These are phyloP conservation scores for Blastobotrys mokoenaii DNA, from an alignment of 805 yeast species.

Conservation along the genomic window DNA sequence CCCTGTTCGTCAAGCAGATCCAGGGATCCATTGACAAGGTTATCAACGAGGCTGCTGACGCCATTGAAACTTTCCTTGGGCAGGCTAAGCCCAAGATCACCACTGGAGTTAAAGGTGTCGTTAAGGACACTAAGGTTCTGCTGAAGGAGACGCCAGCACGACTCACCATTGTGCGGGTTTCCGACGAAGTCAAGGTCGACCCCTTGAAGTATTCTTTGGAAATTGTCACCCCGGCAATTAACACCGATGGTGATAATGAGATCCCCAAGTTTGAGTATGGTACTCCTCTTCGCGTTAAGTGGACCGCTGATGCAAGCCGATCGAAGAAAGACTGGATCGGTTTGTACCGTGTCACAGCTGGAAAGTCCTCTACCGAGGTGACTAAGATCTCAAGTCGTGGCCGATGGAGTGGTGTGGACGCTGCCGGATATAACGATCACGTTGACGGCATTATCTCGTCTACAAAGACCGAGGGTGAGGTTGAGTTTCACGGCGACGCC, in stretches of 20 bases:
- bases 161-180: slow-evolving; percentile 24
- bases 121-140: slow-evolving; percentile 26
- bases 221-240: slow-evolving; percentile 6
- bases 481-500: slow-evolving; percentile 40
- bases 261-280: slow-evolving; percentile 30
- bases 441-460: slow-evolving; percentile 16
- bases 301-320: slow-evolving; percentile 45
- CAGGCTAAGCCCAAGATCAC: slow-evolving; percentile 26
- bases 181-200: slow-evolving; percentile 24
- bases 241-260: not conserved
- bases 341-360: slow-evolving; percentile 53
- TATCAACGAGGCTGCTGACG: slow-evolving; percentile 32
- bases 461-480: slow-evolving; percentile 33
- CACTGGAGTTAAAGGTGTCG: slow-evolving; percentile 22
- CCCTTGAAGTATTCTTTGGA: slow-evolving; percentile 17
- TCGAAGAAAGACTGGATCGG: slow-evolving; percentile 67
- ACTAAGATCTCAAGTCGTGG: slow-evolving; percentile 58
- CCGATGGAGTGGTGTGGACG: slow-evolving; percentile 48
- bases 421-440: slow-evolving; percentile 16
- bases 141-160: slow-evolving; percentile 32
- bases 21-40: slow-evolving; percentile 34
- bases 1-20: slow-evolving; percentile 21
- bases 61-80: slow-evolving; percentile 37
- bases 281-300: slow-evolving; percentile 43
- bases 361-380: slow-evolving; percentile 44